These are phyloP conservation scores for Candida wancherniae DNA, from an alignment of 805 yeast species.

Conservation along the genomic window DNA sequence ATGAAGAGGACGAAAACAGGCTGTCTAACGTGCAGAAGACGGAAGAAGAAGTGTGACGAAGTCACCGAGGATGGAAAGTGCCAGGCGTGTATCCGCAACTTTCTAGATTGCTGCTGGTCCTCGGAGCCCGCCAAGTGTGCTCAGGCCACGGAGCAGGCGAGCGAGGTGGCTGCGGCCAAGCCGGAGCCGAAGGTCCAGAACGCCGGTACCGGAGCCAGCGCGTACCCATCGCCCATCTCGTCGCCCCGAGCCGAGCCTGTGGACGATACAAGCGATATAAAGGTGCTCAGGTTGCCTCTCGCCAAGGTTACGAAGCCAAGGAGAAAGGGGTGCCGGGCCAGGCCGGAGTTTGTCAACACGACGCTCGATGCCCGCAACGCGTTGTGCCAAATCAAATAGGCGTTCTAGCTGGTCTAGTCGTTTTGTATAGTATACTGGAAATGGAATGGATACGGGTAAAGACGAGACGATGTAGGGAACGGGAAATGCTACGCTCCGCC, in stretches of 20 bases:
- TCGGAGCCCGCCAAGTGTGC: conserved; percentile 7
- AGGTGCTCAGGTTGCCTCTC: conserved; percentile 7
- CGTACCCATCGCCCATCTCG: conserved; percentile 30
- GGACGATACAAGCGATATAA: conserved; percentile 7
- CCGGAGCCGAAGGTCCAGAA: conserved; percentile 1
- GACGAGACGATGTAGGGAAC: no score
- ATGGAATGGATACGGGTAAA: no score
- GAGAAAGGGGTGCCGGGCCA: conserved; percentile 2
- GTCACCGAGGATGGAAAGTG: conserved; percentile 36
- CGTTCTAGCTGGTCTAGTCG: conserved; percentile 9
- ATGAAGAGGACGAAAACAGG: conserved; percentile 20
- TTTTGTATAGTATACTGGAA: no score
- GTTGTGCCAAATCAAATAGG: conserved; percentile 17
- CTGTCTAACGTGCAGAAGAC: conserved; percentile 51
- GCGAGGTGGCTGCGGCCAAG: background rate
- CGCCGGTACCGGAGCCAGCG: conserved; percentile 17
- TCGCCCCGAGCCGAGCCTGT: conserved; percentile 22
- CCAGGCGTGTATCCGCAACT: conserved; percentile 42
- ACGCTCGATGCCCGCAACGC: conserved; percentile 27
- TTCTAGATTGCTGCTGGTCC: conserved; percentile 42
- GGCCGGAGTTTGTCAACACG: conserved; percentile 29
- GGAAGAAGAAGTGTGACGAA: conserved; percentile 64
- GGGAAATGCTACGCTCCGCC: background rate
- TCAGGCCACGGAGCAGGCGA: background rate
- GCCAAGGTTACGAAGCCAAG: conserved; percentile 11